A percentile compares a stretch with the other conserved stretches of the same genome.
Evolutionary conservation across 164 flowering plant species (phyloP).

Genomic region (Magnolia sinica): DNA sequence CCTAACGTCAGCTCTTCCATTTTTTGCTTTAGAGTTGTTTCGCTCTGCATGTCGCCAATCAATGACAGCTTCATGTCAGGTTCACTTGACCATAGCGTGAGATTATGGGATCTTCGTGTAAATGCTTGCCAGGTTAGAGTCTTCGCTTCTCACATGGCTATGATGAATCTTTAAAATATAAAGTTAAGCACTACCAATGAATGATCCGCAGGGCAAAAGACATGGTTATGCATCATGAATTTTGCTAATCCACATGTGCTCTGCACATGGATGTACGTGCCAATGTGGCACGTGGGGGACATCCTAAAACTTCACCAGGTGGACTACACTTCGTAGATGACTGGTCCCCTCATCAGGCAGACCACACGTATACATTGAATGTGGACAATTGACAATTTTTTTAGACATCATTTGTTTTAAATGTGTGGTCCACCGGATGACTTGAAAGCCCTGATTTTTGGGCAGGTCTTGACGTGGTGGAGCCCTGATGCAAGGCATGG

Average conservation of each 20-base stretch:
- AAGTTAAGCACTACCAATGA: background rate
- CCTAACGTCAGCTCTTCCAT: slow-evolving; percentile 9
- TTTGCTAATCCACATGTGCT: background rate
- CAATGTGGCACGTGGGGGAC: background rate
- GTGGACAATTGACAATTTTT: background rate
- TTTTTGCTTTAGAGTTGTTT: slow-evolving; percentile 60
- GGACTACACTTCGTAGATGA: background rate
- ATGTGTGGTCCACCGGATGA: background rate
- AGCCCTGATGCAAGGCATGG: background rate
- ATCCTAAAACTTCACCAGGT: background rate
- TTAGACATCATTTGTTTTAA: background rate
- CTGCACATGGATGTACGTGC: background rate
- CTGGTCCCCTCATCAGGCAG: background rate
- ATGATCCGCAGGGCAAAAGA: background rate
- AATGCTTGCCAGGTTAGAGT: slow-evolving; percentile 93
- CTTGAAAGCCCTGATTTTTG: background rate
- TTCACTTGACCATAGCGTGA: slow-evolving; percentile 85
- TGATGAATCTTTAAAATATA: background rate
- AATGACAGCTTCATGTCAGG: slow-evolving; percentile 99
- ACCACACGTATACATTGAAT: background rate
- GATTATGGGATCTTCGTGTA: slow-evolving; percentile 99
- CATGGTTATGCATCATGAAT: background rate
- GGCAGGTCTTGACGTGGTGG: background rate
- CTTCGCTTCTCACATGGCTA: background rate
- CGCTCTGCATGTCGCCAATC: slow-evolving; percentile 96